phyloP scores from a whole-genome alignment of 345 rosid genomes.

The Lumnitzera racemosa region DNA sequence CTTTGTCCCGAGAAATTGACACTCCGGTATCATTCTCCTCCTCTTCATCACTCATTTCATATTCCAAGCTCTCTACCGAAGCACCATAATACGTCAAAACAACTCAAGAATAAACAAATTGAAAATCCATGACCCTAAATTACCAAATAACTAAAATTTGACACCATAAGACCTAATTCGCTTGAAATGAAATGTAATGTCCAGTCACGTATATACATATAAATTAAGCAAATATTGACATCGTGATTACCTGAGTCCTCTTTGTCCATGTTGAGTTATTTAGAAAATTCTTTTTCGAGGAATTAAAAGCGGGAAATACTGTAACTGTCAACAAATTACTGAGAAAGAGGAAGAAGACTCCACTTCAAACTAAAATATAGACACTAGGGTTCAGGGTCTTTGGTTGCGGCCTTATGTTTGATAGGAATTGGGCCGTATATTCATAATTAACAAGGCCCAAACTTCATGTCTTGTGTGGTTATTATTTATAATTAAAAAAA shows the following conservation, averaged over 20 bases:
- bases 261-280: slow-evolving; percentile 2
- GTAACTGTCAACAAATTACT: slow-evolving; percentile 1
- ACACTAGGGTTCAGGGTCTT: not conserved
- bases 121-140: not conserved
- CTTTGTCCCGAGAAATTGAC: slow-evolving; percentile 36
- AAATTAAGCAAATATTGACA: too few relatives aligned
- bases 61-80: slow-evolving; percentile 15
- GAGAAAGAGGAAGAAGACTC: not conserved
- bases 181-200: too few relatives aligned
- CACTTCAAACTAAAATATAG: not conserved
- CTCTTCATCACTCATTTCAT: slow-evolving; percentile 19
- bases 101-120: not conserved
- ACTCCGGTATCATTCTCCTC: slow-evolving; percentile 10
- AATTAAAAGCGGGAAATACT: not conserved
- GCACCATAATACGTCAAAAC: not conserved
- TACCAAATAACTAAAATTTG: too few relatives aligned
- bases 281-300: not conserved
- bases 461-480: too few relatives aligned
- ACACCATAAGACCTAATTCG: too few relatives aligned
- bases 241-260: slow-evolving; percentile 11
- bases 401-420: not conserved
- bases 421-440: too few relatives aligned
- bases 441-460: too few relatives aligned
- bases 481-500: too few relatives aligned
- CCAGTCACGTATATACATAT: too few relatives aligned